Evolutionary conservation across 192 early-diverging fungal species (phyloP).

Genomic region (Glomus cerebriforme): DNA sequence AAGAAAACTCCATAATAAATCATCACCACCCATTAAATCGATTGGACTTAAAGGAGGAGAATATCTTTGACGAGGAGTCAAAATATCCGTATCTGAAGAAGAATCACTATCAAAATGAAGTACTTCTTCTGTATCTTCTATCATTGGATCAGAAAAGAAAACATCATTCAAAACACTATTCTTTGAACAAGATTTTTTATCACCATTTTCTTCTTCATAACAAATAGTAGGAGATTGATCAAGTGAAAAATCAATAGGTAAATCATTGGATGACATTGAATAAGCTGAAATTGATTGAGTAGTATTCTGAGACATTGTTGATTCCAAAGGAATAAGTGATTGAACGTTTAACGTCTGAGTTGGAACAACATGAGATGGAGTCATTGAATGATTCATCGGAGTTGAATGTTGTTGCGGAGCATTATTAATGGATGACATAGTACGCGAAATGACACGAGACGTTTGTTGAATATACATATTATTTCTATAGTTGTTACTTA

Average conservation of each 20-base stretch:
- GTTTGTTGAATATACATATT: neutral
- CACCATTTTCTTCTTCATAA: neutral
- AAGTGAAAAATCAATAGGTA: neutral
- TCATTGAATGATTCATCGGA: neutral
- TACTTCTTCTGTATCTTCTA: neutral
- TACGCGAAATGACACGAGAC: neutral
- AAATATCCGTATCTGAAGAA: constrained; percentile 26
- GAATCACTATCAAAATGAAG: constrained; percentile 31
- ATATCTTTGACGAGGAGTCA: constrained; percentile 14
- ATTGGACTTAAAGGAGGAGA: constrained; percentile 14
- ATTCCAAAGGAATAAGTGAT: neutral
- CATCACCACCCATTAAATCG: neutral
- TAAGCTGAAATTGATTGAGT: neutral
- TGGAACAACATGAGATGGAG: neutral
- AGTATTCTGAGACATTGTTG: neutral
- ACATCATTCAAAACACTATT: constrained; percentile 22
- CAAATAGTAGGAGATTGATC: constrained; percentile 2
- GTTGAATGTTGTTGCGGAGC: neutral
- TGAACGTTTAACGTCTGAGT: neutral
- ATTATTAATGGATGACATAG: neutral
- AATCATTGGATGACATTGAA: neutral
- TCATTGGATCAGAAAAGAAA: constrained; percentile 23
- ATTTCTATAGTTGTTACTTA: neutral
- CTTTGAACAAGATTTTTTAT: neutral
- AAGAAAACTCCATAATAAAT: constrained; percentile 2